Evolutionary conservation across 768 basidiomycete species (phyloP), one percentile per base, ranked within the genome.

Genomic region (Leccinum arenicola): DNA sequence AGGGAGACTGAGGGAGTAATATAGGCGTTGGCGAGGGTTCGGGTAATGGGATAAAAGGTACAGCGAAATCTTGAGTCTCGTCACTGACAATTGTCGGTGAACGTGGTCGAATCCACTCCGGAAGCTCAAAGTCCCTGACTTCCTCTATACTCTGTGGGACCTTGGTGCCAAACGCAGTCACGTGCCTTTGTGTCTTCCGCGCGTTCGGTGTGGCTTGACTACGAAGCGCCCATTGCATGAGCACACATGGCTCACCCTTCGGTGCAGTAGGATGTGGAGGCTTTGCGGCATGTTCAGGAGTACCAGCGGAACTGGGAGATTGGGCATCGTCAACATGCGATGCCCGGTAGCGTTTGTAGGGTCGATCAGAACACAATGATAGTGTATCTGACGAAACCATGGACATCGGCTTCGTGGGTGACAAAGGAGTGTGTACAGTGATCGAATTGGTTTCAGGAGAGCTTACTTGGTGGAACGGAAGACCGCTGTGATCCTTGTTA

Each of bases 131-230:
- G 47, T 88, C 85, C 60, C 72, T 75, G 31, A 74, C 59, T 55
- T 80, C 77, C 59, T 80, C 78, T 38, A 84, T 59, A 36, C 76
- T 79, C 1, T 68, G 64, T 6, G 82, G 83, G n/a, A 87, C 74
- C 61, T 82, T 79, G 47, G 76, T 74, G 0, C 88, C 88, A 66
- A 88, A 90, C 9, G 86, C 84, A 15, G 76, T 78, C 45, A 80
- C 72, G 61, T 82, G 78, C 58, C 86, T 77, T 61, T 79, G 77
- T 11, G 82, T 79, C 66, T 82, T 80, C 56, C 83, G 74, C 23
- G 76, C 73, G 19, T 74, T 75, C 14, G 77, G 78, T 47, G 76
- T 74, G 10, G 73, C 71, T 52, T 78, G 75, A 58, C 72, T 80
- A 27, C 84, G 82, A 27, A 79, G 66, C 6, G 85, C 85, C 54